Percentiles rank a stretch among this genome's conserved stretches.
These are phyloP conservation scores for Quercus wislizeni DNA, from an alignment of 306 rosid genomes.

Conservation along the genomic window DNA sequence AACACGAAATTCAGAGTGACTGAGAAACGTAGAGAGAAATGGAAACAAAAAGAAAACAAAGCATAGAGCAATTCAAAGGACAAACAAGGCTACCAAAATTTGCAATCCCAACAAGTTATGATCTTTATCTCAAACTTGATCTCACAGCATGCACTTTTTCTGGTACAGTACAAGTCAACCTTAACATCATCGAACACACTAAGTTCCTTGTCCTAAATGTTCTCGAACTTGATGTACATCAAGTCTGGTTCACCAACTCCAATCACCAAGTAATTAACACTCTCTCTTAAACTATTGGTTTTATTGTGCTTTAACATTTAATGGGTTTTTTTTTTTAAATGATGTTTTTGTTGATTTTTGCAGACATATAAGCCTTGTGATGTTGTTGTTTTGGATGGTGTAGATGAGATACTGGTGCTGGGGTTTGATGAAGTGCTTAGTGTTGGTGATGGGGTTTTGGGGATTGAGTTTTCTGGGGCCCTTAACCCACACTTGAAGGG, in stretches of 20 bases:
- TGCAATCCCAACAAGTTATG: constrained; percentile 46
- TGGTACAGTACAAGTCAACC: constrained; percentile 37
- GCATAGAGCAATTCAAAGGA: constrained; percentile 49
- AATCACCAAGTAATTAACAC: constrained; percentile 30
- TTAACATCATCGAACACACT: constrained; percentile 36
- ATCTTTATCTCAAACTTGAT: constrained; percentile 55
- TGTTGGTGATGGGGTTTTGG: constrained; percentile 51
- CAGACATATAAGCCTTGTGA: constrained; percentile 37
- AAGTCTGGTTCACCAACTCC: constrained; percentile 40
- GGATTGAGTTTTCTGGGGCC: constrained; percentile 51
- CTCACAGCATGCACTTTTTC: constrained; percentile 48
- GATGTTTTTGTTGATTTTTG: constrained; percentile 12
- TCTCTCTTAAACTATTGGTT: neutral
- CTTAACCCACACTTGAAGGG: constrained; percentile 54
- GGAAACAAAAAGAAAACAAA: constrained; percentile 31
- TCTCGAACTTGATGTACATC: constrained; percentile 45
- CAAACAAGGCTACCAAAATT: constrained; percentile 49
- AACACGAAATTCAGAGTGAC: too few species aligned
- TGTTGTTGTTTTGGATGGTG: constrained; percentile 46
- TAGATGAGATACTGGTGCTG: constrained; percentile 54
- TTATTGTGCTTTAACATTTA: too few species aligned
- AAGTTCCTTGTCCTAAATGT: constrained; percentile 50
- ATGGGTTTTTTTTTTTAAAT: neutral
- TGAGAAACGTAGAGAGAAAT: constrained; percentile 3
- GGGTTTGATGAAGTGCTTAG: constrained; percentile 48